Evolutionary conservation across 805 yeast species (phyloP).

Genomic region (Yarrowia bubula): DNA sequence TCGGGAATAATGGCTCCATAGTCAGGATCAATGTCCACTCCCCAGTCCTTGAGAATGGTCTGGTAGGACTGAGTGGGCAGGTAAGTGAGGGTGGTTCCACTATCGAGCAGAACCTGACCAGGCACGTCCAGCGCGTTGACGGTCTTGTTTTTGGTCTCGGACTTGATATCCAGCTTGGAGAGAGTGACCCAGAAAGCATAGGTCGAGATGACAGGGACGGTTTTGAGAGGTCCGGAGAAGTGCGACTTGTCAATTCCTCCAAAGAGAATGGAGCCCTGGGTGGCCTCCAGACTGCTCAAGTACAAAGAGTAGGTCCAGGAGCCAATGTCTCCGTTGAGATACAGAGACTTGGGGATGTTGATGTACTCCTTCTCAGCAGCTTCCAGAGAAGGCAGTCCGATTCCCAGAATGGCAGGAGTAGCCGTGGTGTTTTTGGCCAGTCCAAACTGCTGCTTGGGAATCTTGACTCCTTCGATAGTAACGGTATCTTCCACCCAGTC

Average conservation of each 20-base stretch:
- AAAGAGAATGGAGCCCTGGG: slow-evolving; percentile 31
- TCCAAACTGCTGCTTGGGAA: slow-evolving; percentile 37
- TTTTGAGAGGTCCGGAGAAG: slow-evolving; percentile 29
- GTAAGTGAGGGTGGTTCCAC: slow-evolving; percentile 53
- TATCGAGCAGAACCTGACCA: slow-evolving; percentile 43
- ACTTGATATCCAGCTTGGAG: slow-evolving; percentile 25
- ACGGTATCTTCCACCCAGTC: slow-evolving; percentile 64
- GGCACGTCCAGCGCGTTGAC: slow-evolving; percentile 25
- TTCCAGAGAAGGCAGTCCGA: slow-evolving; percentile 30
- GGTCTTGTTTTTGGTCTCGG: slow-evolving; percentile 38
- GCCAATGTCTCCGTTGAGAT: slow-evolving; percentile 42
- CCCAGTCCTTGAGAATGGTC: slow-evolving; percentile 39
- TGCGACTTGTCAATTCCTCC: slow-evolving; percentile 33
- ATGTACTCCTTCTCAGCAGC: slow-evolving; percentile 29
- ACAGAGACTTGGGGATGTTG: slow-evolving; percentile 41
- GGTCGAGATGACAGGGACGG: slow-evolving; percentile 41
- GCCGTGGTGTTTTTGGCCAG: slow-evolving; percentile 25
- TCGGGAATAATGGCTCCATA: slow-evolving; percentile 9
- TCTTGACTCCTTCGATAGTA: slow-evolving; percentile 46
- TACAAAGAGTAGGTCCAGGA: slow-evolving; percentile 47
- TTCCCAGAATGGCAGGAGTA: slow-evolving; percentile 30
- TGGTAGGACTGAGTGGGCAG: slow-evolving; percentile 42
- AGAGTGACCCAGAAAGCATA: slow-evolving; percentile 20
- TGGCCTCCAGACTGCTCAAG: slow-evolving; percentile 38
- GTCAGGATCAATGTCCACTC: slow-evolving; percentile 58